These are phyloP conservation scores for Paraphoma sp. DNA, from an alignment of 2,329 filamentous ascomycete species.

Conservation along the genomic window DNA sequence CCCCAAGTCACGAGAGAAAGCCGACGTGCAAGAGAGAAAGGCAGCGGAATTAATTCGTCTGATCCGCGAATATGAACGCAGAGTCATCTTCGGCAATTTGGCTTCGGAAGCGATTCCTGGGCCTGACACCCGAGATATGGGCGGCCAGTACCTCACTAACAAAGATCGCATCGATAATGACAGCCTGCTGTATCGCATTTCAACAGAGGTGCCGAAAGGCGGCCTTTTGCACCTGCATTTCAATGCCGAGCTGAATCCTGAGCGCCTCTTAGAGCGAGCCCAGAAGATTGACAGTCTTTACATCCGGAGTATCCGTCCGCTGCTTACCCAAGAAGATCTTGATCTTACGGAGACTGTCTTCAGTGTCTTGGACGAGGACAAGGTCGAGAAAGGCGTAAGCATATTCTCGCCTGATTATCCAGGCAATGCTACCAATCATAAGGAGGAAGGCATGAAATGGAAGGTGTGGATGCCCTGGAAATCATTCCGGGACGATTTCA, in stretches of 20 bases:
- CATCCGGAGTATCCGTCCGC: constrained; percentile 66
- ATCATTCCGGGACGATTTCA: constrained; percentile 52
- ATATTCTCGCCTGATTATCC: constrained; percentile 62
- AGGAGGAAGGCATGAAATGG: constrained; percentile 9
- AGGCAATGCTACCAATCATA: constrained; percentile 33
- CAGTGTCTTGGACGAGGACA: constrained; percentile 53
- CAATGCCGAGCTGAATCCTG: constrained; percentile 73
- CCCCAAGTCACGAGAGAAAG: constrained; percentile 3
- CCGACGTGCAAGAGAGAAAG: constrained; percentile 32
- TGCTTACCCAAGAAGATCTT: constrained; percentile 54
- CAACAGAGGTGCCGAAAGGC: constrained; percentile 71
- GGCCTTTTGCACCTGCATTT: constrained; percentile 78
- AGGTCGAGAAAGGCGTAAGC: constrained; percentile 34
- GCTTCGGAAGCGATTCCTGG: constrained; percentile 51
- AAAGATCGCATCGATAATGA: constrained; percentile 52
- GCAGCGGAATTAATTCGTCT: constrained; percentile 45
- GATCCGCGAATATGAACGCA: constrained; percentile 53
- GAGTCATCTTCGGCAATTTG: constrained; percentile 50
- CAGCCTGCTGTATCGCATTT: constrained; percentile 65
- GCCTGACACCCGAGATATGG: constrained; percentile 52
- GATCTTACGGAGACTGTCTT: constrained; percentile 68
- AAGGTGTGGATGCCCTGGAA: constrained; percentile 55
- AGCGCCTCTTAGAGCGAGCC: constrained; percentile 65
- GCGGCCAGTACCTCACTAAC: constrained; percentile 56
- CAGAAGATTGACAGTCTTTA: constrained; percentile 66